phyloP scores from a whole-genome alignment of 805 yeast genomes.

The Saccharomyces paradoxus region DNA sequence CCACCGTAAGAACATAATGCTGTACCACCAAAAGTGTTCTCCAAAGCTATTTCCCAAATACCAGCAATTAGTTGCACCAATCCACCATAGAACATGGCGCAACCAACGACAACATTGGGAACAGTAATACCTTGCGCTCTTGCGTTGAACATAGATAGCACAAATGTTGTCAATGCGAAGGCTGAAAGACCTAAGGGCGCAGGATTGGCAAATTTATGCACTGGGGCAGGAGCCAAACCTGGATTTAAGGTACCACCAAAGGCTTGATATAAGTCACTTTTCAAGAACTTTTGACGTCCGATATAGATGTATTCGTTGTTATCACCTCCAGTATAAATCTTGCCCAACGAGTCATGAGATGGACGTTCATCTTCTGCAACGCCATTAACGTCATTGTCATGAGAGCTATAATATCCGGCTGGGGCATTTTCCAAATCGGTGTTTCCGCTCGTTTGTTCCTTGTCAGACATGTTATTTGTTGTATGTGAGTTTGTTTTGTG shows the following conservation, averaged over 20 bases:
- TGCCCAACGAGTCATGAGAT: constrained; percentile 11
- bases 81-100: constrained; percentile 60
- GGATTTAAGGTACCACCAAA: constrained; percentile 82
- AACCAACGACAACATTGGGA: constrained; percentile 48
- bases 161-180: constrained; percentile 57
- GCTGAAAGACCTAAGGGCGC: constrained; percentile 58
- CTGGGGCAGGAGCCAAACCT: constrained; percentile 51
- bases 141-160: constrained; percentile 47
- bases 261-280: constrained; percentile 51
- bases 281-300: constrained; percentile 63
- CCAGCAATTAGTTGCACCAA: constrained; percentile 53
- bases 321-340: constrained; percentile 32
- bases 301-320: constrained; percentile 61
- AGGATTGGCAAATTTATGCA: constrained; percentile 55
- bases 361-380: constrained; percentile 1
- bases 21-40: constrained; percentile 61
- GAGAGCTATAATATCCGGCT: not conserved
- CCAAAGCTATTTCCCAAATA: constrained; percentile 55
- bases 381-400: not conserved
- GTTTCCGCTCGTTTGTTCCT: constrained; percentile 6
- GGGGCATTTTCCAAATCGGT: constrained; percentile 7
- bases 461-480: constrained; percentile 9
- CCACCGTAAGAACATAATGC: constrained; percentile 59
- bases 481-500: not conserved
- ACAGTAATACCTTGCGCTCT: constrained; percentile 44